A percentile compares a stretch with the other conserved stretches of the same genome.
phyloP scores from a whole-genome alignment of 2,329 filamentous ascomycete species.

The Pezicula neosporulosa region DNA sequence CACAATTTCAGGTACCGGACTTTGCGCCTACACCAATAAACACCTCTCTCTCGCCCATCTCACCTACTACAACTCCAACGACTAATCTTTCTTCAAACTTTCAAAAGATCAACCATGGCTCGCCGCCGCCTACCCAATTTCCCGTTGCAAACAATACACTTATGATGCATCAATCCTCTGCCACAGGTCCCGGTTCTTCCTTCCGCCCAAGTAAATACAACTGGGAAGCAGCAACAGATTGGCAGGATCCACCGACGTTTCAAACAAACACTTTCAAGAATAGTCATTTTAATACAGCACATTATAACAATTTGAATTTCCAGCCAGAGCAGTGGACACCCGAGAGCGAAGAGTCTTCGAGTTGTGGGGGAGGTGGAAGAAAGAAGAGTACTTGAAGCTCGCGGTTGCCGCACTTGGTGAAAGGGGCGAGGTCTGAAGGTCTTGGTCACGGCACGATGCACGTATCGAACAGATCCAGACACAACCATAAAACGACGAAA shows the following conservation, averaged over 20 bases:
- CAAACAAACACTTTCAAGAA: conserved; percentile 60
- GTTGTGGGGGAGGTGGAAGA: neutral
- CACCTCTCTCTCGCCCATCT: conserved; percentile 23
- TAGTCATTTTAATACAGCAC: conserved; percentile 62
- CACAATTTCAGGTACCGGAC: conserved; percentile 17
- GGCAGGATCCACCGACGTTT: conserved; percentile 23
- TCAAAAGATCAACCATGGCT: neutral
- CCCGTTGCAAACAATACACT: conserved; percentile 11
- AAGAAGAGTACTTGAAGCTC: conserved; percentile 1
- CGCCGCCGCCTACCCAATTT: conserved; percentile 7
- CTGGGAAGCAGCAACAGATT: conserved; percentile 25
- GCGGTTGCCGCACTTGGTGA: too few species aligned
- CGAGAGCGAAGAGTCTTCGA: conserved; percentile 23
- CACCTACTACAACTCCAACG: conserved; percentile 16
- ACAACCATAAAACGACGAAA: too few species aligned
- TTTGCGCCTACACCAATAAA: conserved; percentile 23
- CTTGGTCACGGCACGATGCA: too few species aligned
- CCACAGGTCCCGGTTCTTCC: conserved; percentile 17
- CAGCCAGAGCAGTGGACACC: conserved; percentile 49
- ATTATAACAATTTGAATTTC: conserved; percentile 63
- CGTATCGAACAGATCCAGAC: too few species aligned
- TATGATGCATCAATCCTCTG: conserved; percentile 9
- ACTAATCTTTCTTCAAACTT: neutral
- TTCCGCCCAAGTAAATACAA: conserved; percentile 31
- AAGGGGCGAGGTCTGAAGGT: too few species aligned